Evolutionary conservation across 2,329 filamentous ascomycete genomes (phyloP).

Genomic region (Pseudogymnoascus sp.): DNA sequence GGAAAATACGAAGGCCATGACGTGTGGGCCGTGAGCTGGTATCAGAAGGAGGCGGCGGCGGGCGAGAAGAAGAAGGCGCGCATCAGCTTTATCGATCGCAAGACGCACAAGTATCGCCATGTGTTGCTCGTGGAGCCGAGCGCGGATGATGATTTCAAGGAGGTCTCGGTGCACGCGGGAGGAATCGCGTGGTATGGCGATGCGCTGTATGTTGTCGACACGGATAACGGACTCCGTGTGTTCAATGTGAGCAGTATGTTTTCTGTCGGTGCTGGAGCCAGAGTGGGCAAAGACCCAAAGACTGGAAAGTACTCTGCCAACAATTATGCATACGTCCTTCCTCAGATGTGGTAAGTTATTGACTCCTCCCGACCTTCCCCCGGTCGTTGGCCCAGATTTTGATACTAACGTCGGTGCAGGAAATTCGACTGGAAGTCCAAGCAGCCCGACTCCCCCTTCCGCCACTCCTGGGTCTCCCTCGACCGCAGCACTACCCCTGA

Average conservation of each 20-base stretch:
- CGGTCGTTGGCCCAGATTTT: not conserved
- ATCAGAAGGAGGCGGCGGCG: constrained; percentile 22
- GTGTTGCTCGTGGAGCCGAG: constrained; percentile 31
- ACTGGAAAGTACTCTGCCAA: constrained; percentile 28
- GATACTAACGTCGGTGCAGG: not conserved
- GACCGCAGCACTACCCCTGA: constrained; percentile 30
- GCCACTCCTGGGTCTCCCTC: constrained; percentile 31
- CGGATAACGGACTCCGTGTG: constrained; percentile 29
- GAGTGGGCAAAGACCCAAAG: constrained; percentile 26
- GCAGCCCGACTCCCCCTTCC: constrained; percentile 25
- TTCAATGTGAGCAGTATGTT: constrained; percentile 34
- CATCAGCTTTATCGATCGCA: constrained; percentile 30
- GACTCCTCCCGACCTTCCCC: not conserved
- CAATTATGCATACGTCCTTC: constrained; percentile 31
- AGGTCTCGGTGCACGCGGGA: constrained; percentile 31
- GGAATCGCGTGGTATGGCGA: constrained; percentile 33
- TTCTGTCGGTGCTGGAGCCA: constrained; percentile 29
- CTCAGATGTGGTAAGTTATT: constrained; percentile 28
- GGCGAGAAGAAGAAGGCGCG: constrained; percentile 22
- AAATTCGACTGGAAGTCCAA: constrained; percentile 1
- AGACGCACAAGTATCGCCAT: constrained; percentile 28
- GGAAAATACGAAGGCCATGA: constrained; percentile 31
- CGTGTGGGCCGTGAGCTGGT: constrained; percentile 32
- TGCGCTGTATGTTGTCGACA: constrained; percentile 32
- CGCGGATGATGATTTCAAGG: constrained; percentile 28